Evolutionary conservation across 176 grass and related monocot species (phyloP).

Genomic region (Ampelocalamus luodianensis): DNA sequence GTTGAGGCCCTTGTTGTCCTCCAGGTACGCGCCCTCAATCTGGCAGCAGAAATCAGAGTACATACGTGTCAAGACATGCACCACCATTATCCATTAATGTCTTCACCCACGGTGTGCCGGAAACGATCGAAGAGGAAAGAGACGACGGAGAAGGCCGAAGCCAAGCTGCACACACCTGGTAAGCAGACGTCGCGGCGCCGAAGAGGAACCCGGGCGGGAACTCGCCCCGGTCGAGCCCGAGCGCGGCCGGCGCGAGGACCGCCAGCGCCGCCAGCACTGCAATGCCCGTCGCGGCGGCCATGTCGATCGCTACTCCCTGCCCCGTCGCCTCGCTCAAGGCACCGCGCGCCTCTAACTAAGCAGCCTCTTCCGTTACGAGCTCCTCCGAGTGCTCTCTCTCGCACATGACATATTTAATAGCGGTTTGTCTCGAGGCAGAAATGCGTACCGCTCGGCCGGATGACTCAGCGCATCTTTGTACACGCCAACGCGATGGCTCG

Average conservation of each 20-base stretch:
- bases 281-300: conserved; percentile 9
- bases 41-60: conserved; percentile 3
- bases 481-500: too few relatives aligned
- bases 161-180: conserved; percentile 46
- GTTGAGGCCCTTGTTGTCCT: conserved; percentile 71
- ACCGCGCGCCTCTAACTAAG: neutral
- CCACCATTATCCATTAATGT: neutral
- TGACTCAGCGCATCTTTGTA: too few relatives aligned
- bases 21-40: conserved; percentile 88
- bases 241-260: conserved; percentile 21
- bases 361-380: neutral
- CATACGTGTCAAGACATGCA: neutral
- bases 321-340: neutral
- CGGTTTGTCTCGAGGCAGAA: neutral
- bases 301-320: neutral
- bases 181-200: conserved; percentile 61
- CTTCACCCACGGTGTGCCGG: neutral
- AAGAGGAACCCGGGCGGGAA: conserved; percentile 63
- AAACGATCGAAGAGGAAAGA: neutral
- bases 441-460: neutral
- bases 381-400: neutral
- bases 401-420: neutral
- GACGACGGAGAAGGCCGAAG: neutral
- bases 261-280: neutral
- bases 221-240: conserved; percentile 39